phyloP scores from a whole-genome alignment of 495 filamentous ascomycete genomes.

The Xylaria intraflava region DNA sequence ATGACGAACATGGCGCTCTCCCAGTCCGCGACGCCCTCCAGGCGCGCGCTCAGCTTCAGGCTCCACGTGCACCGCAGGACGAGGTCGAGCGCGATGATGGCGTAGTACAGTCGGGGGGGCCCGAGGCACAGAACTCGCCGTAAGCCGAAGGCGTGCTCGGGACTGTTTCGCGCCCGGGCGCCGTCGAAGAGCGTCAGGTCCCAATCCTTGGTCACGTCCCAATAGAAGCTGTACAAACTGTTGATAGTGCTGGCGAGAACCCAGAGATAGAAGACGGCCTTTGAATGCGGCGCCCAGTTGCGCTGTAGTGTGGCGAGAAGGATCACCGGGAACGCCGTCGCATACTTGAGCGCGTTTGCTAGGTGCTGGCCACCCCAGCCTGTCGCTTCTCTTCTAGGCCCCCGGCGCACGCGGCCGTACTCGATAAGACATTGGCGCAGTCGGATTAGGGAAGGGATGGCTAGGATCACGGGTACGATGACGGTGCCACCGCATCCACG shows the following conservation, averaged over 20 bases:
- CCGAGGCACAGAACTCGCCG: constrained; percentile 66
- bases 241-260: constrained; percentile 63
- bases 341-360: constrained; percentile 89
- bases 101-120: constrained; percentile 66
- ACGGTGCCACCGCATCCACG: constrained; percentile 69
- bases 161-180: constrained; percentile 40
- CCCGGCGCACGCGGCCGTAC: constrained; percentile 62
- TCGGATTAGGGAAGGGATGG: constrained; percentile 75
- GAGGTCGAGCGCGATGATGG: constrained; percentile 70
- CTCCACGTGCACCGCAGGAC: constrained; percentile 83
- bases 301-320: constrained; percentile 67
- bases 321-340: constrained; percentile 86
- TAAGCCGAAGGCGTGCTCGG: constrained; percentile 68
- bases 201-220: constrained; percentile 97
- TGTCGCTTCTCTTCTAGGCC: constrained; percentile 34
- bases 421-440: constrained; percentile 90
- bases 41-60: constrained; percentile 69
- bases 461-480: constrained; percentile 72
- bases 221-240: constrained; percentile 90
- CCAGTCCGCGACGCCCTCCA: constrained; percentile 75
- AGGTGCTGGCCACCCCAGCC: constrained; percentile 78
- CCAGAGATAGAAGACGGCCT: constrained; percentile 45
- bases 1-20: constrained; percentile 83
- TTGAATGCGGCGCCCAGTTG: constrained; percentile 48
- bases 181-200: constrained; percentile 73